Base-by-base conservation (phyloP, 331 rosid species). In the Prunus yedoensis region DNA sequence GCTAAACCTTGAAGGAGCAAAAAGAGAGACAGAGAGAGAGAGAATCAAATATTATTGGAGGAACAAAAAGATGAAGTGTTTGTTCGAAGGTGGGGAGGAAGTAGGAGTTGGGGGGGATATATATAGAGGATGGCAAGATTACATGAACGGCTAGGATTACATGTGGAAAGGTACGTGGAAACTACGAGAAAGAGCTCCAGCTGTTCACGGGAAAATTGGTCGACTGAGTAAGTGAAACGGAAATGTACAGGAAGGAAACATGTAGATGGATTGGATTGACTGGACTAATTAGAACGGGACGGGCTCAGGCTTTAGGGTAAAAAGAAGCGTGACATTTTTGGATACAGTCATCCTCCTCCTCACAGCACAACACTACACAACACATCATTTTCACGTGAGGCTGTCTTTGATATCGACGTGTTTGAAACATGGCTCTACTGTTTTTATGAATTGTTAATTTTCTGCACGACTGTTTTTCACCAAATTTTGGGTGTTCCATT, bases 391-490 rank as follows among this genome's bases (percentile, higher is more conserved):
- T 49, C 67, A 57, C 56, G 46, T 58, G 57, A 72, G 66, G 76
- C 83, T 73, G 82, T 68, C 73, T 59, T 76, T 67, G 87, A 80
- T n/a, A 9, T 28, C 16, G 87, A 84, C 85, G 69, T 50, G 57
- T 38, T 83, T 76, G 70, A 72, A 69, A 79, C 58, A 66, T 75
- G 32, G 45, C 7, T 38, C 9, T 7, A 38, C 27, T 50, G 46
- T 47, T 47, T 47, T 3, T 47, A 47, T 47, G 52, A 15, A 7
- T 4, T 71, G 53, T 54, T 56, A 56, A 46, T 38, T 35, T 71
- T 35, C 52, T 4, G 21, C 53, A 71, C 75, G 41, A 71, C 66
- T 14, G 13, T 45, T 38, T 30, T 62, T 3, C 17, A 62, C 15
- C 5, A 10, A 30, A 15, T 6, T 14, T 28, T 6, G 11, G 20